Base-by-base conservation (phyloP, 768 basidiomycete species). In the Panaeolus cyanescens region DNA sequence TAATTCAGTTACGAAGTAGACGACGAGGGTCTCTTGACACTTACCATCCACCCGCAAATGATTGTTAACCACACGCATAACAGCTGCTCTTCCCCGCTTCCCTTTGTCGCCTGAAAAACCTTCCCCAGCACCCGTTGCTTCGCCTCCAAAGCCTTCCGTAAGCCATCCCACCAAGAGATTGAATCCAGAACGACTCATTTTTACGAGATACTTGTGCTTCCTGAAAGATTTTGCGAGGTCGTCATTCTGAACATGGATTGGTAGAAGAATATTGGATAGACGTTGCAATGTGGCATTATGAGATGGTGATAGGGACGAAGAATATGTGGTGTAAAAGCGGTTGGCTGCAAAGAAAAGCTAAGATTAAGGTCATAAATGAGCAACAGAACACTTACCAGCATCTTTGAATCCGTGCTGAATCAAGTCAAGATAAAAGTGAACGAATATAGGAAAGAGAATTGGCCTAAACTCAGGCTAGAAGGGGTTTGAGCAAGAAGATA, bases 401-500 rank as follows among this genome's bases (percentile, higher is more conserved):
- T 93, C 91, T 70, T 91, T 89, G 74, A 92, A 94, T 9, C 93
- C 95, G 55, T 89, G 87, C 67, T 95, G 90, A 53, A 99, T 88
- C 54, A 99, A 83, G 72, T 98, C 96, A 31, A 99, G 81, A 73
- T 96, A 98, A 71, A 98, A 98, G 75, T 99, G 95, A 55, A 92
- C 94, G 71, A 98, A 99, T 63, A 99, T 92, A 2, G 97, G 97
- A 70, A 95, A 97, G 15, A 97, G 77, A 33, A 99, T 90, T 45
- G 93, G 95, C 45, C 92, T 84, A 67, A 99, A 91, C 74, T 99
- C 96, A 58, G 94, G 93, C 92, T 99, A 71, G 19, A 57, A 32
- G 40, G 9, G 30, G 33, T 30, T 28, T 36, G 25, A 25, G 54
- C n/a, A 37, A 31, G 32, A 32, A 22, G 58, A 10, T 32, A 57